Base-by-base conservation (phyloP, 2,329 filamentous ascomycete genomes). In the Truncatella angustata region DNA sequence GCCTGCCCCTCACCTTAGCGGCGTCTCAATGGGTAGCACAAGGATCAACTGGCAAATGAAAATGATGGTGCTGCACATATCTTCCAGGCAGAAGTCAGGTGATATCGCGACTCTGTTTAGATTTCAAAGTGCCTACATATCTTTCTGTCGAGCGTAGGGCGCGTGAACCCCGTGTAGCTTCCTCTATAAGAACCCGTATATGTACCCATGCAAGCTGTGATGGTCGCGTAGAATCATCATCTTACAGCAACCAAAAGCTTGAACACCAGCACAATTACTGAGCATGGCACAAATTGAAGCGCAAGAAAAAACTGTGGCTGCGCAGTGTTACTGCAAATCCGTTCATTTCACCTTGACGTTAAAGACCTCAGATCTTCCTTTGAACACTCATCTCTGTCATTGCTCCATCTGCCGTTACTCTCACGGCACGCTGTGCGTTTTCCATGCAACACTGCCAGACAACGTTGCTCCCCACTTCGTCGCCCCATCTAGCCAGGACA, bases 371-470 rank as follows among this genome's bases (percentile, higher is more conserved):
- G 36, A 24, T 14, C 40, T 55, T 14, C 53, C 53, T 10, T 18
- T 55, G 9, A 12, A 30, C 5, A 26, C 26, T 12, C 51, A 52
- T n/a, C 30, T 55, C 3, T 55, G 53, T 18, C 53, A 55, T 32
- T 55, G 53, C 34, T 50, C 44, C 45, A 18, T 39, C 9, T 52
- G 50, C 28, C 53, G 53, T 5, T 47, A 47, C n/a, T 50, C 45
- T 5, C 50, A 52, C n/a, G 53, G 53, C 0, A 55, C 53, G 1
- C 35, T 50, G 4, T 44, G 37, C 28, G 32, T 49, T 16, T 48
- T 26, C n/a, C 50, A 52, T 5, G 53, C 51, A 7, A 4, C 32
- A 2, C 12, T 52, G 4, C 50, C 53, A 4, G 32, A 12, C 10
- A 50, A 40, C 10, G n/a, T 52, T 14, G 7, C 32, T 10, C 53